phyloP scores from a whole-genome alignment of 2,329 filamentous ascomycete species.

The Aspergillus quadricinctus region DNA sequence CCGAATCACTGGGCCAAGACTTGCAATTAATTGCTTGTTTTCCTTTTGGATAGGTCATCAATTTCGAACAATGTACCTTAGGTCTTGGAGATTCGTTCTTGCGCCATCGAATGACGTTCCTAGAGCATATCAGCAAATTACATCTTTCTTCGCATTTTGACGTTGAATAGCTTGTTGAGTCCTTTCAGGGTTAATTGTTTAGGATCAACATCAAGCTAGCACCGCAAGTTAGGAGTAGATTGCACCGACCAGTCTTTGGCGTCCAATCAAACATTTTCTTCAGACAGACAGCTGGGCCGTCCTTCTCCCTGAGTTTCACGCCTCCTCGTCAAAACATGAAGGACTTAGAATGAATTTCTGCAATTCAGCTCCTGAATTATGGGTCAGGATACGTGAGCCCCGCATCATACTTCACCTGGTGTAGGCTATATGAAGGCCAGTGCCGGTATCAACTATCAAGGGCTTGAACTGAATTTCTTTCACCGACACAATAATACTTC shows the following conservation, averaged over 20 bases:
- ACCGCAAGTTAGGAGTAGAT: not conserved
- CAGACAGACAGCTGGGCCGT: not conserved
- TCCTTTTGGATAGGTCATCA: not conserved
- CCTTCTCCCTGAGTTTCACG: not conserved
- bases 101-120: not conserved
- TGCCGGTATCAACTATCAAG: not conserved
- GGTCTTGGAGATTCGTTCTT: not conserved
- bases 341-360: not conserved
- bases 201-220: not conserved
- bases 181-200: not conserved
- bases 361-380: not conserved
- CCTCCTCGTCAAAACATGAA: not conserved
- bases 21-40: not conserved
- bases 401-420: not conserved
- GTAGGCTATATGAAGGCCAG: not conserved
- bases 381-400: not conserved
- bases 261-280: not conserved
- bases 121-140: not conserved
- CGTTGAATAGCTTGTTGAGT: not conserved
- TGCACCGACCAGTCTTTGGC: not conserved
- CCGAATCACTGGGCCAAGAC: not conserved
- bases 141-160: not conserved
- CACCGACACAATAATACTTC: not conserved
- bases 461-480: not conserved
- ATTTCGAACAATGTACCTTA: not conserved